phyloP scores from a whole-genome alignment of 78 protist species.

The Cavenderia fasciculata region DNA sequence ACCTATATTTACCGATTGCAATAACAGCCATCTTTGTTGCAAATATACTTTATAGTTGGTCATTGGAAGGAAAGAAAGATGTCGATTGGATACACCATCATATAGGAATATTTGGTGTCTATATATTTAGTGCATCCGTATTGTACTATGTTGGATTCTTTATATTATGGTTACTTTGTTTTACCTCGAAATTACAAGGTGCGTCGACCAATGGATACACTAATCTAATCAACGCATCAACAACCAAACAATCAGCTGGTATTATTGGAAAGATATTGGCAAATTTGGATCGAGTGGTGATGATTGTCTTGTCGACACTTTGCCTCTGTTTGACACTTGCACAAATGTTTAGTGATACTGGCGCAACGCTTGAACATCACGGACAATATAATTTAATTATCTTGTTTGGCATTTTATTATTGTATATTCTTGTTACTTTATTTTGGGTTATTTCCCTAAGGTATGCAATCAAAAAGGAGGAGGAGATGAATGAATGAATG shows the following conservation, averaged over 20 bases:
- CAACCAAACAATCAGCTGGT: no score
- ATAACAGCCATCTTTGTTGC: slow-evolving; percentile 15
- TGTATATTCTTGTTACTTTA: slow-evolving; percentile 16
- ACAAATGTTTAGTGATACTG: slow-evolving; percentile 37
- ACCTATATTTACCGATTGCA: neutral
- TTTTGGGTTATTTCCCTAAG: slow-evolving; percentile 38
- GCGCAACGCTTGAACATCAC: slow-evolving; percentile 38
- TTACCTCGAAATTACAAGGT: neutral
- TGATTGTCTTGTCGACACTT: neutral
- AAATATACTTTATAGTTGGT: slow-evolving; percentile 43
- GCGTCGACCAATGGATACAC: no score
- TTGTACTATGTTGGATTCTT: slow-evolving; percentile 38
- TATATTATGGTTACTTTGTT: neutral
- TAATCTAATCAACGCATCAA: no score
- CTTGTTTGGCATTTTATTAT: slow-evolving; percentile 2
- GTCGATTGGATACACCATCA: slow-evolving; percentile 74
- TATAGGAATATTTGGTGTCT: slow-evolving; percentile 48
- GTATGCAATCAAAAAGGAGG: slow-evolving; percentile 17
- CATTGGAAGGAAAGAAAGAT: slow-evolving; percentile 60
- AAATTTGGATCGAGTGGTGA: neutral
- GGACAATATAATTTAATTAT: slow-evolving; percentile 57
- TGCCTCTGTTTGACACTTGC: neutral
- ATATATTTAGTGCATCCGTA: slow-evolving; percentile 8
- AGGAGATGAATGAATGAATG: no score
- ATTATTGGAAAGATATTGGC: neutral